Conservation (phyloP, 2,329 filamentous ascomycete species). For the Penicillium sp. region DNA sequence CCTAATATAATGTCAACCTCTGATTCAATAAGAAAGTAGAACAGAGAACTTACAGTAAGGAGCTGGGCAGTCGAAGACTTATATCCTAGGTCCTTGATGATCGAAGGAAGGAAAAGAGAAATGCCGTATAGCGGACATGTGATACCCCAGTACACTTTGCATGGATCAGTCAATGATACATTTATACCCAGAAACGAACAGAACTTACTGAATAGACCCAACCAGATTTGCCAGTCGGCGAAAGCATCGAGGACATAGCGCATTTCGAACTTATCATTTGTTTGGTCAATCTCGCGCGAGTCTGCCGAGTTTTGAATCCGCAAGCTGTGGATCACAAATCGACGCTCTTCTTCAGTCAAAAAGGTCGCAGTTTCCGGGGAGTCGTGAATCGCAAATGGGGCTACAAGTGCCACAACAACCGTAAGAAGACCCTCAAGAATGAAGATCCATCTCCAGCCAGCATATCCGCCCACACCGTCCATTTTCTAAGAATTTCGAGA, state of each 20-base stretch:
- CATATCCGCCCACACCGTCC: constrained; percentile 48
- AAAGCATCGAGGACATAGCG: constrained; percentile 42
- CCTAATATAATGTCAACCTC: constrained; percentile 7
- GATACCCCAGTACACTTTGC: constrained; percentile 43
- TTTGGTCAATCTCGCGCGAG: constrained; percentile 25
- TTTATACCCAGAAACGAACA: background rate
- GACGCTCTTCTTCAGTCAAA: constrained; percentile 41
- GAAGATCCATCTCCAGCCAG: constrained; percentile 52
- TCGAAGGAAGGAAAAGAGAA: constrained; percentile 41
- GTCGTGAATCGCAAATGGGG: constrained; percentile 48
- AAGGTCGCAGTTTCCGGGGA: constrained; percentile 46
- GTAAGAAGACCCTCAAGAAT: constrained; percentile 51
- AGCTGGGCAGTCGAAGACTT: constrained; percentile 40
- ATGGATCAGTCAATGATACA: constrained; percentile 6
- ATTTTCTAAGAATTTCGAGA: constrained; percentile 38
- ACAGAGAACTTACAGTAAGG: constrained; percentile 29
- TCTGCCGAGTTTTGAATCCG: constrained; percentile 34
- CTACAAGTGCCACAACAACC: constrained; percentile 41
- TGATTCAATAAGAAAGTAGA: no score
- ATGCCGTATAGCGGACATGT: constrained; percentile 44
- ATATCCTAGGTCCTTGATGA: constrained; percentile 44
- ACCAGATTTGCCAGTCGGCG: constrained; percentile 43
- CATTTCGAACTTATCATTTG: constrained; percentile 35
- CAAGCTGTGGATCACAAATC: constrained; percentile 39
- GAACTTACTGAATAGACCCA: constrained; percentile 38